Base-by-base conservation (phyloP, 768 basidiomycete genomes). In the Porpolomopsis calyptriformis region DNA sequence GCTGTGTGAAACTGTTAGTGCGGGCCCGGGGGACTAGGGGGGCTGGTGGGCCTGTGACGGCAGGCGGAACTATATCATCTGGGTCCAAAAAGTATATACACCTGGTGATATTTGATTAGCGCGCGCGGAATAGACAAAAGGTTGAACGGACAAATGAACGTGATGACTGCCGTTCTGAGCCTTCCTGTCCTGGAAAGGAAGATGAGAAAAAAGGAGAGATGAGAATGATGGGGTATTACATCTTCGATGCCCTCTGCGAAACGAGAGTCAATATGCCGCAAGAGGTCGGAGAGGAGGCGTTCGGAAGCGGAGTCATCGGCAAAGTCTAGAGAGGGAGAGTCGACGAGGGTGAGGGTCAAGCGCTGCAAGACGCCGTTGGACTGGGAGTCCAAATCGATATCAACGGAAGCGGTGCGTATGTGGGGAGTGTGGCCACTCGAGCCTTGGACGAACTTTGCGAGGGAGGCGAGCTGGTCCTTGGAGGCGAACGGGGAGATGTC, bases 11-110 rank as follows among this genome's bases (percentile, higher is more conserved):
- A 64, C 77, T 84, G 67, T 73, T 79, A 52, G 73, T 74, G 53
- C 80, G 84, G 40, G 82, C 64, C 50, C 85, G 76, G 53, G 82
- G 68, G 52, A 83, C 74, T 52, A 77, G 69, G 35, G 84, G 82
- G 36, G 71, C 78, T 48, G 82, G 78, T 34, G 78, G 81, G 19
- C 73, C 74, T 51, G 82, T 70, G 36, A 78, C 76, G 46, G 77
- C 71, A 26, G 80, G 82, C 46, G 84, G 83, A 49, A 85, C 71
- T 55, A 89, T 85, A 60, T 71, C 60, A 69, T 85, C 83, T 45
- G 87, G 87, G 72, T 89, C 84, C 64, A 90, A 68, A 65, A 90
- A 85, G 67, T 90, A 90, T 49, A 90, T 78, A 57, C 86, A 89
- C 49, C 86, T 88, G 65, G 46, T 52, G 43, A 53, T 45, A 40